Percentiles rank a stretch among this genome's conserved stretches.
These are phyloP conservation scores for Fusarium sacchari DNA, from an alignment of 2,329 filamentous ascomycete species.

Conservation along the genomic window DNA sequence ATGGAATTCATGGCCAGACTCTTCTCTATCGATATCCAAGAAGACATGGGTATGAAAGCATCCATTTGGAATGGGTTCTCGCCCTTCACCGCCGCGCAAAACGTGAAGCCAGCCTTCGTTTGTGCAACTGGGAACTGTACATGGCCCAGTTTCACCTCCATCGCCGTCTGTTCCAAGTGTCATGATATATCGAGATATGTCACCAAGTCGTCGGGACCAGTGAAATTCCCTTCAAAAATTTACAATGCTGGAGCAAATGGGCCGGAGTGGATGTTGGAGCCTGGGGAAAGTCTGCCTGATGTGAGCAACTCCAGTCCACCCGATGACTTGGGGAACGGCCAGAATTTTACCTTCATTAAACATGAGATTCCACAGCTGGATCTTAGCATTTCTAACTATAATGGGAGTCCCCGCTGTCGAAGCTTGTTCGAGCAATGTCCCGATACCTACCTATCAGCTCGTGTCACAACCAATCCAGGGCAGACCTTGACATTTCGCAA, in stretches of 20 bases:
- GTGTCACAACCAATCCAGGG: constrained; percentile 6
- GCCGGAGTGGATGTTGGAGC: neutral
- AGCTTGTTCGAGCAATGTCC: neutral
- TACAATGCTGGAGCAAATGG: neutral
- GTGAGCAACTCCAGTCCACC: neutral
- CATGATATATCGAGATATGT: neutral
- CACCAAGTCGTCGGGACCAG: neutral
- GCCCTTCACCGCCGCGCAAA: neutral
- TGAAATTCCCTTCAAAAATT: neutral
- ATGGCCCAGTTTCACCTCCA: neutral
- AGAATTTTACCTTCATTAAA: neutral
- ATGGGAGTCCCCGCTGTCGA: neutral
- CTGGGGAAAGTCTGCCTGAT: neutral
- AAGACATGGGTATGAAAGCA: constrained; percentile 8
- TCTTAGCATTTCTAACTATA: neutral
- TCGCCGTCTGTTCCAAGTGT: constrained; percentile 14
- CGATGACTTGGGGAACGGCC: neutral
- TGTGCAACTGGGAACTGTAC: constrained; percentile 25
- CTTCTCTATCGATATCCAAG: neutral
- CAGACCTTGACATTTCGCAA: neutral
- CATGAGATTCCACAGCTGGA: neutral
- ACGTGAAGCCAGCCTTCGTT: neutral
- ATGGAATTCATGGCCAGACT: neutral
- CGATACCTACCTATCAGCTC: constrained; percentile 1
- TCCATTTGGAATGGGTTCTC: constrained; percentile 14